Evolutionary conservation across 2,329 filamentous ascomycete genomes (phyloP).

Genomic region (Fusarium nygamai): DNA sequence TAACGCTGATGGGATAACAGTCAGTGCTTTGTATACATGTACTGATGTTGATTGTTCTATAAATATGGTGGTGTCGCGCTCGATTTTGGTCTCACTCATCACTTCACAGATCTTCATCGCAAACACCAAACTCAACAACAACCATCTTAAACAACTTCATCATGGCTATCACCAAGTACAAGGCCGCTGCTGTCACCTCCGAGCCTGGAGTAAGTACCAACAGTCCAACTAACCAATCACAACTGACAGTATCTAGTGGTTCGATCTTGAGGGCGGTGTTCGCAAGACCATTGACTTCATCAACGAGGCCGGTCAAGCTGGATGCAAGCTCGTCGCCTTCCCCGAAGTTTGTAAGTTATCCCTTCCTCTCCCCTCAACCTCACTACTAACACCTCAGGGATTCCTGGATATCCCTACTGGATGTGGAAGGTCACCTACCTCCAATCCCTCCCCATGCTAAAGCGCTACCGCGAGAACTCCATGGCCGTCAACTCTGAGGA

Average conservation of each 20-base stretch:
- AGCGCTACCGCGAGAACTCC: slow-evolving; percentile 53
- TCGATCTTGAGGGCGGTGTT: slow-evolving; percentile 64
- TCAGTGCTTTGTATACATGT: not conserved
- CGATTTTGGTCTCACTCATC: not conserved
- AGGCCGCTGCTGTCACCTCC: slow-evolving; percentile 38
- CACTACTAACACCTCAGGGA: slow-evolving; percentile 42
- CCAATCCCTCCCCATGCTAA: slow-evolving; percentile 47
- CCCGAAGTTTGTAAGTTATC: slow-evolving; percentile 56
- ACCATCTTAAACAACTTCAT: not conserved
- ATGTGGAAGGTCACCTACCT: slow-evolving; percentile 49
- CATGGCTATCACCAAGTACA: slow-evolving; percentile 41
- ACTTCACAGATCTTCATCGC: not conserved
- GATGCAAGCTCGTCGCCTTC: slow-evolving; percentile 65
- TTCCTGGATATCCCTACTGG: slow-evolving; percentile 63
- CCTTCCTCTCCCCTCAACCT: accelerated
- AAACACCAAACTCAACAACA: not conserved
- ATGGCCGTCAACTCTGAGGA: slow-evolving; percentile 51
- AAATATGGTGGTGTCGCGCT: not conserved
- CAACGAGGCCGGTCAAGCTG: slow-evolving; percentile 61
- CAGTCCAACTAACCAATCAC: accelerated
- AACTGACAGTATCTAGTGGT: slow-evolving; percentile 52
- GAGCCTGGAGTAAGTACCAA: slow-evolving; percentile 20
- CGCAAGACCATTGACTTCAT: slow-evolving; percentile 68
- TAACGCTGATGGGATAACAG: not conserved
- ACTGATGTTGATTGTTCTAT: not conserved